These are phyloP conservation scores for Fonsecaea pedrosoi DNA, from an alignment of 2,329 filamentous ascomycete genomes.

Conservation along the genomic window DNA sequence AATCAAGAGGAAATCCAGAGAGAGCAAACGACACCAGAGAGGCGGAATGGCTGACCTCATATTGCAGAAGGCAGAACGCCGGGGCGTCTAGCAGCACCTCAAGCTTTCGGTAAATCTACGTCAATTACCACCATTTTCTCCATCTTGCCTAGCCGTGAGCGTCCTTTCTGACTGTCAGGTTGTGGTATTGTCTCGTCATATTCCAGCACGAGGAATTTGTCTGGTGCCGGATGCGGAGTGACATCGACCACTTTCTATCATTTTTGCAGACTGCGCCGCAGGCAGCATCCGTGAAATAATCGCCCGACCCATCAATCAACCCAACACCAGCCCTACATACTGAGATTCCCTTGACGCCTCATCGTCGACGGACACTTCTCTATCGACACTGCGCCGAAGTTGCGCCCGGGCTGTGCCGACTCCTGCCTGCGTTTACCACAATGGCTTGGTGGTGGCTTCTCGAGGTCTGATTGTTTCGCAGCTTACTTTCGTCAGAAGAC, in stretches of 20 bases:
- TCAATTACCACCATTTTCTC: not conserved
- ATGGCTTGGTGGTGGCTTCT: slow-evolving; percentile 28
- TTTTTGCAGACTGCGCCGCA: not conserved
- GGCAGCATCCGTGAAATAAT: not conserved
- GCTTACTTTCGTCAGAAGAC: not conserved
- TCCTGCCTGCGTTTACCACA: not conserved
- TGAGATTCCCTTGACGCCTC: not conserved
- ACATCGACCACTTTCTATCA: not conserved
- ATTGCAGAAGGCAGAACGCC: slow-evolving; percentile 20
- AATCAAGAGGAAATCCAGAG: slow-evolving; percentile 25
- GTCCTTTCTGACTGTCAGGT: not conserved
- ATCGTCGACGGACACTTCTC: not conserved
- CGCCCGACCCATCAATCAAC: not conserved
- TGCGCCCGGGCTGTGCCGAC: not conserved
- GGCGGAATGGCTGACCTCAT: slow-evolving; percentile 34
- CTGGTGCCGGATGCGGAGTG: not conserved
- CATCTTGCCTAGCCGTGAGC: not conserved
- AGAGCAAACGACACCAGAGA: slow-evolving; percentile 7
- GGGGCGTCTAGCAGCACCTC: not conserved
- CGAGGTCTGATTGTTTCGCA: slow-evolving; percentile 33
- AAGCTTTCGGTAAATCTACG: not conserved
- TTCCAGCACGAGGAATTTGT: not conserved
- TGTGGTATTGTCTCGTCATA: not conserved
- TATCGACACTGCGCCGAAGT: not conserved
- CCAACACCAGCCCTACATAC: not conserved